Base-by-base conservation (phyloP, 2,329 filamentous ascomycete species). In the Stenocarpella maydis region DNA sequence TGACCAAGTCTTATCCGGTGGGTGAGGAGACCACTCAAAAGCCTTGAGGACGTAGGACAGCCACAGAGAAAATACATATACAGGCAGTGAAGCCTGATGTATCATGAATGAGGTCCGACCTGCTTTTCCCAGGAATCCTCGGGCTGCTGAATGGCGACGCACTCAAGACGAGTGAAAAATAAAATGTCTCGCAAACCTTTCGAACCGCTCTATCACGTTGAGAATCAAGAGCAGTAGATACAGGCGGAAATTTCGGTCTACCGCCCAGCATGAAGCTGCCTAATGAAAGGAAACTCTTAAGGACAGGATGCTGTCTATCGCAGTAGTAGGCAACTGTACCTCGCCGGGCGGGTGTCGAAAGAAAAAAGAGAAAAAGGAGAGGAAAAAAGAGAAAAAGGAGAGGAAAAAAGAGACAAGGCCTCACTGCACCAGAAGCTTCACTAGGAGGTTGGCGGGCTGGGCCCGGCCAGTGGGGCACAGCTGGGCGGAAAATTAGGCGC, bases 151-250 rank as follows among this genome's bases (percentile, higher is more conserved):
- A 49, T 41, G 21, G 47, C n/a, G 28, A 24, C 28, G 24, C 37
- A 41, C 31, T 41, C 12, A 34, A 21, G 7, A 31, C 14, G 3
- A 50, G n/a, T 39, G 14, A 67, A 39, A n/a, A n/a, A 49, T 55
- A 31, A 31, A 41, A 58, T 49, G 43, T 49, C 52, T 58, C 52
- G 28, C 54, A 28, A 58, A 90, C 89, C 89, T 90, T 91, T 92
- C 91, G 91, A 94, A 91, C 91, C 85, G 90, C 91, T 90, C 90
- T 89, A 88, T 93, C 91, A 93, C 85, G 85, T 71, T 83, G 79
- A 81, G 82, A 81, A 90, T 88, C 91, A 87, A 92, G 90, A 90
- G 91, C 90, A 92, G 91, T 90, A 94, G 91, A 94, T 94, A 94
- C 91, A 90, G 90, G 90, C 88, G 85, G 91, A 81, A 69, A 72